Conservation (phyloP, 257 asterid species). For the Parsonsia alboflavescens region DNA sequence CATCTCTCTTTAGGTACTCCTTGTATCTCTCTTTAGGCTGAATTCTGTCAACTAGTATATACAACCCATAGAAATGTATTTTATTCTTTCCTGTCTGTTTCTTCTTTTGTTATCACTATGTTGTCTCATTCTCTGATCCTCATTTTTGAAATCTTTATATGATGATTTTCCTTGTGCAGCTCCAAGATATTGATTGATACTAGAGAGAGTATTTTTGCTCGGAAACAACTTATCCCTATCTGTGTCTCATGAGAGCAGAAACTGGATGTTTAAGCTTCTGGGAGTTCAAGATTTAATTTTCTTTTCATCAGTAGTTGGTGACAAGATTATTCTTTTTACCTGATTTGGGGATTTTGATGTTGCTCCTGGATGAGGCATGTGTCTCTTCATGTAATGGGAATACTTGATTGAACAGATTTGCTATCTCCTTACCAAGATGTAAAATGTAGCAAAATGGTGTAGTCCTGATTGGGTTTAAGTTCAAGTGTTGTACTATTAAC, state of each 20-base stretch:
- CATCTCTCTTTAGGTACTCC: constrained; percentile 60
- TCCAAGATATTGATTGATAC: constrained; percentile 59
- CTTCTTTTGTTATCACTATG: neutral
- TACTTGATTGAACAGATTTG: neutral
- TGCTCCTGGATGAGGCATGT: too few relatives aligned
- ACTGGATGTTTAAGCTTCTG: neutral
- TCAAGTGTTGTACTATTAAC: too few relatives aligned
- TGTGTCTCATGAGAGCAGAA: neutral
- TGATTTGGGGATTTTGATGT: neutral
- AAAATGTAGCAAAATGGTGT: neutral
- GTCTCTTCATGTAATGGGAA: neutral
- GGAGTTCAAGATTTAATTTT: too few relatives aligned
- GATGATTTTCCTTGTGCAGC: constrained; percentile 44
- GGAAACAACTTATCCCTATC: neutral
- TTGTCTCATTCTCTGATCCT: neutral
- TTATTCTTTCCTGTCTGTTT: too few relatives aligned
- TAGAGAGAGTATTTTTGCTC: neutral
- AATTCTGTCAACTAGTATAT: neutral
- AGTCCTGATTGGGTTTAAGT: too few relatives aligned
- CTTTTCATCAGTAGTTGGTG: too few relatives aligned
- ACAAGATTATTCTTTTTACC: neutral
- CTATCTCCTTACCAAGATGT: too few relatives aligned
- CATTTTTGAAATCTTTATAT: neutral
- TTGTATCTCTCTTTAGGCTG: constrained; percentile 68
- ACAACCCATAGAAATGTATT: neutral